Percentiles rank a stretch among this genome's conserved stretches.
These are phyloP conservation scores for Hyaloscypha hepaticicola DNA, from an alignment of 495 filamentous ascomycete genomes.

Conservation along the genomic window DNA sequence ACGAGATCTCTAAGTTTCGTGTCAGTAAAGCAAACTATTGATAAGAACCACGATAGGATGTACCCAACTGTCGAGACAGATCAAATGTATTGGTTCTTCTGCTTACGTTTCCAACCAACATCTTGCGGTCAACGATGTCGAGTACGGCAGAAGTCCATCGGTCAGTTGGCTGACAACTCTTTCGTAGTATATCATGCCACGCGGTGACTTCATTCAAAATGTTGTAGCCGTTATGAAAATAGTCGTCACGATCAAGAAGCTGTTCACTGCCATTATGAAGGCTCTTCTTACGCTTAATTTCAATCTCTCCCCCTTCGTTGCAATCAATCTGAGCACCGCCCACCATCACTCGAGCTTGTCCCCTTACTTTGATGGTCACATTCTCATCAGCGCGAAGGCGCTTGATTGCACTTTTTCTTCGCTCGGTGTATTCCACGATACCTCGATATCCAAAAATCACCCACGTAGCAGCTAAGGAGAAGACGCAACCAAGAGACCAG, in stretches of 20 bases:
- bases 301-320: conserved; percentile 51
- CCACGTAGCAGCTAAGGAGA: conserved; percentile 44
- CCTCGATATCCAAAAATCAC: conserved; percentile 37
- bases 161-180: neutral
- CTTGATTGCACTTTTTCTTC: conserved; percentile 29
- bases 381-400: conserved; percentile 33
- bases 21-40: no score
- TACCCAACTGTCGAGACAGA: no score
- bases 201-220: conserved; percentile 27
- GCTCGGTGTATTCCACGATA: conserved; percentile 28
- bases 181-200: conserved; percentile 33
- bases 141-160: neutral
- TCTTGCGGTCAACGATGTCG: conserved; percentile 6
- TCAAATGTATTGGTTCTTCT: no score
- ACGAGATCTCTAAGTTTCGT: no score
- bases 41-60: no score
- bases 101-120: no score
- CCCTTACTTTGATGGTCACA: conserved; percentile 50
- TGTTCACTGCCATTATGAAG: conserved; percentile 24
- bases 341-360: conserved; percentile 31
- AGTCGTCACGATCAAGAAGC: conserved; percentile 15
- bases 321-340: conserved; percentile 53
- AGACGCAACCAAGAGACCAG: conserved; percentile 45
- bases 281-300: conserved; percentile 38
- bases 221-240: conserved; percentile 33